Conservation (phyloP, 345 rosid genomes). For the Pistacia integerrima region DNA sequence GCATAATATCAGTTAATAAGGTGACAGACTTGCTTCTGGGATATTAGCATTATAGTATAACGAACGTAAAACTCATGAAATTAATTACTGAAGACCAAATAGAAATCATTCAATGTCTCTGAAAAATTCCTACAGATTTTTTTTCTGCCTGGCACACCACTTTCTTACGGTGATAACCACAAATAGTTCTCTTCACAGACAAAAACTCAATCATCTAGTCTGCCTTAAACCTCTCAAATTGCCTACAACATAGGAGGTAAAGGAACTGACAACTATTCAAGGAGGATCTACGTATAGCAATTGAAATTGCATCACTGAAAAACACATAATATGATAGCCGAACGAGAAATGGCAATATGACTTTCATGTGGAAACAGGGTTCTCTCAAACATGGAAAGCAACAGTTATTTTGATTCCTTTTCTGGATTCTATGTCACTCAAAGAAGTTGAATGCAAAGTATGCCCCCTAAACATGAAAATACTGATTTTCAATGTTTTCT, state of each 20-base stretch:
- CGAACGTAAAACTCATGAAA: background rate
- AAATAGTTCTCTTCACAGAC: background rate
- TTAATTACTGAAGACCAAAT: background rate
- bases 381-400: background rate
- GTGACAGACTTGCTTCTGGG: background rate
- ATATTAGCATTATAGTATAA: background rate
- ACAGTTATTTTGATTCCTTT: background rate
- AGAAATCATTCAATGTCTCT: too few relatives aligned
- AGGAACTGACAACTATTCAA: background rate
- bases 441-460: background rate
- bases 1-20: background rate
- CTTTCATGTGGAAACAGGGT: too few relatives aligned
- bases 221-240: background rate
- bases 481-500: background rate
- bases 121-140: too few relatives aligned
- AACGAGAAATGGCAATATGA: too few relatives aligned
- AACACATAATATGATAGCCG: background rate
- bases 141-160: background rate
- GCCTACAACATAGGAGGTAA: background rate
- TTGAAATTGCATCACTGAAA: background rate
- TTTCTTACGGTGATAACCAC: background rate
- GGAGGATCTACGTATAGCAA: background rate
- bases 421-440: background rate
- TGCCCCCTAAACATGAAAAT: background rate
- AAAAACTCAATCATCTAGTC: background rate